Conservation (phyloP, 805 yeast species). For the Zygotorulaspora chibaensis region DNA sequence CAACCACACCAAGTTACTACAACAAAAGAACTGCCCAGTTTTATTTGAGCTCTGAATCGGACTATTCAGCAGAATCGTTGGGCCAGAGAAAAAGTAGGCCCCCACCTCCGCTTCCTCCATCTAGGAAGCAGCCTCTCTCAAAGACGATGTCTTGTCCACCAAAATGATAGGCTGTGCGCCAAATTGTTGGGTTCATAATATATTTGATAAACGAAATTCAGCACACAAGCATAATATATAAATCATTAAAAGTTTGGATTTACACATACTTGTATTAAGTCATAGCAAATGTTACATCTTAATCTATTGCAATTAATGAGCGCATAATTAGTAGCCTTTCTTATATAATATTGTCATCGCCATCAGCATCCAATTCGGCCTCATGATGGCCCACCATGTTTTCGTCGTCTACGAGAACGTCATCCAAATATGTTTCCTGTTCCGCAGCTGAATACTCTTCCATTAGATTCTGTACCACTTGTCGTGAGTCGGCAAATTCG, state of each 20-base stretch:
- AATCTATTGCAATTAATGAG: neutral
- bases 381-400: conserved; percentile 31
- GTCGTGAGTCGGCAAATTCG: conserved; percentile 76
- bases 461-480: conserved; percentile 68
- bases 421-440: conserved; percentile 44
- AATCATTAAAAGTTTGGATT: no score
- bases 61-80: conserved; percentile 36
- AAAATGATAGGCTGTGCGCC: neutral
- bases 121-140: conserved; percentile 27
- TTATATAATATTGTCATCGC: conserved; percentile 26
- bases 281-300: no score
- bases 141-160: conserved; percentile 2
- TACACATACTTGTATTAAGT: no score
- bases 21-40: conserved; percentile 6
- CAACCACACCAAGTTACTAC: conserved; percentile 3
- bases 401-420: conserved; percentile 35
- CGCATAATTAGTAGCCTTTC: neutral
- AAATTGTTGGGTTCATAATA: neutral
- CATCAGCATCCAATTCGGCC: conserved; percentile 27
- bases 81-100: conserved; percentile 34
- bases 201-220: neutral
- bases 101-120: conserved; percentile 39
- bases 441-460: conserved; percentile 75
- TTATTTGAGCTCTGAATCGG: conserved; percentile 12
- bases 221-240: neutral